A percentile compares a stretch with the other conserved stretches of the same genome.
These are phyloP conservation scores for Elasticomyces elasticus DNA, from an alignment of 495 filamentous ascomycete species.

Conservation along the genomic window DNA sequence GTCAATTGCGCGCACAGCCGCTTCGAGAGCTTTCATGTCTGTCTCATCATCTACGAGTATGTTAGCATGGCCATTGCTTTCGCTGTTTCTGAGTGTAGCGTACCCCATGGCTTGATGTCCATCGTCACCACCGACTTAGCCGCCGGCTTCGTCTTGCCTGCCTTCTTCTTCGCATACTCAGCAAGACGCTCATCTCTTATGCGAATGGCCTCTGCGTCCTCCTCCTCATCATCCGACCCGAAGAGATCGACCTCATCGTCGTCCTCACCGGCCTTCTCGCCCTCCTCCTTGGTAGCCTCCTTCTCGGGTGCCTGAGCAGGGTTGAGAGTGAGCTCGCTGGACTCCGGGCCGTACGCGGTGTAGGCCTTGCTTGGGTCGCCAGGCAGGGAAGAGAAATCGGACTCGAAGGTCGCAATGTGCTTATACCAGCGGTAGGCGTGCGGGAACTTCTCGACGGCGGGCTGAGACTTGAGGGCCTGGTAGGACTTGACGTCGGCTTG, in stretches of 20 bases:
- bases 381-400: conserved; percentile 80
- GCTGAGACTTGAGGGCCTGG: conserved; percentile 71
- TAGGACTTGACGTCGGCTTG: conserved; percentile 93
- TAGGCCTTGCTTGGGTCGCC: conserved; percentile 82
- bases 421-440: conserved; percentile 96
- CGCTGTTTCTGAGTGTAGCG: background rate
- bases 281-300: conserved; percentile 42
- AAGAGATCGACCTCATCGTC: conserved; percentile 86
- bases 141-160: conserved; percentile 72
- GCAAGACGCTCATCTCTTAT: conserved; percentile 79
- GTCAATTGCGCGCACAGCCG: conserved; percentile 73
- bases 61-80: background rate
- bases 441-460: conserved; percentile 77
- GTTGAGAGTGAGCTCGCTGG: conserved; percentile 60
- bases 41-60: conserved; percentile 72
- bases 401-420: conserved; percentile 84
- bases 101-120: conserved; percentile 99
- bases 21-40: conserved; percentile 72
- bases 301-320: conserved; percentile 73
- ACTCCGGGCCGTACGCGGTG: conserved; percentile 87
- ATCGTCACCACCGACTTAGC: conserved; percentile 94
- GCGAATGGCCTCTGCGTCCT: conserved; percentile 73
- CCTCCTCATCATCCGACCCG: conserved; percentile 82
- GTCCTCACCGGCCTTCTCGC: conserved; percentile 44
- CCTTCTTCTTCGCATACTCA: conserved; percentile 97